Percentiles rank a stretch among this genome's conserved stretches.
Conservation (phyloP, 768 basidiomycete species). For the Leccinum pellstonianum region DNA sequence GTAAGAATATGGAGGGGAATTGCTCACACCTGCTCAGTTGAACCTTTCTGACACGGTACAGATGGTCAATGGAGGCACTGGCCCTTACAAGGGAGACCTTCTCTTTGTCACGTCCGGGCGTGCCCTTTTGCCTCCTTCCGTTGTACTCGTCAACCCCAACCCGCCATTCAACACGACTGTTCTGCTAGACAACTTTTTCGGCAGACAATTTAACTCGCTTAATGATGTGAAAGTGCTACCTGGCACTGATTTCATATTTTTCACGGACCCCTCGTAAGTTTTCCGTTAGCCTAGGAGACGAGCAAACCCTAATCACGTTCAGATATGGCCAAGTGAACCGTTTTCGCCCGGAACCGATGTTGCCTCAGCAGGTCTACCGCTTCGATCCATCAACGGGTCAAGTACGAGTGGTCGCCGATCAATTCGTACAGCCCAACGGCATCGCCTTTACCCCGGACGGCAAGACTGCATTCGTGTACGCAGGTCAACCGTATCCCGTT, state of each 20-base stretch:
- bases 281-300: neutral
- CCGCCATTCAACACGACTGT: slow-evolving; percentile 57
- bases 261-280: slow-evolving; percentile 68
- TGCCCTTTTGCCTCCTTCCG: slow-evolving; percentile 56
- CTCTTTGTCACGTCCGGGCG: slow-evolving; percentile 67
- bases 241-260: slow-evolving; percentile 62
- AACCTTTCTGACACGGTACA: slow-evolving; percentile 56
- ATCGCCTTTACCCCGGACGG: neutral
- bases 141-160: slow-evolving; percentile 63
- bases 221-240: slow-evolving; percentile 79
- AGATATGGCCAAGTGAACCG: slow-evolving; percentile 65
- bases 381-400: slow-evolving; percentile 57
- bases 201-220: slow-evolving; percentile 78
- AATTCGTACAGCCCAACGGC: slow-evolving; percentile 41
- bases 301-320: neutral
- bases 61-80: slow-evolving; percentile 72
- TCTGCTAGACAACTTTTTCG: slow-evolving; percentile 75
- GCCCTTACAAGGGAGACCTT: slow-evolving; percentile 56
- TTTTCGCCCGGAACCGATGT: slow-evolving; percentile 63
- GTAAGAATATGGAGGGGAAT: neutral
- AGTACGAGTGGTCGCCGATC: slow-evolving; percentile 73
- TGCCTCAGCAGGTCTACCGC: slow-evolving; percentile 32
- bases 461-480: neutral
- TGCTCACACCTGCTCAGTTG: slow-evolving; percentile 41
- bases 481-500: neutral